Evolutionary conservation across 768 basidiomycete genomes (phyloP), one percentile per base, ranked within the genome.

Genomic region (Collybiopsis confluens): DNA sequence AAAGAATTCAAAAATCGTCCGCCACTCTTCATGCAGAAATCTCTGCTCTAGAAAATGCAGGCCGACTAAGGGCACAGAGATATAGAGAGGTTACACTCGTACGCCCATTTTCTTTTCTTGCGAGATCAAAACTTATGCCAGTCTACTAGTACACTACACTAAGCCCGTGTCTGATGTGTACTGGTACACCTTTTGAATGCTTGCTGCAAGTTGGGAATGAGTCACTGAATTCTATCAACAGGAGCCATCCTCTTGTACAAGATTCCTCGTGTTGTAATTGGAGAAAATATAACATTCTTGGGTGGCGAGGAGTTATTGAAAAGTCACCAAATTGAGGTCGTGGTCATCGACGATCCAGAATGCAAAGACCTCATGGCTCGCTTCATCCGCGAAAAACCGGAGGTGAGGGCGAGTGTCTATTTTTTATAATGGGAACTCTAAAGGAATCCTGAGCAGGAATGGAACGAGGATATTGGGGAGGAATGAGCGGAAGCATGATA

Each of bases 111-210:
- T 18, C 11, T 38, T 38, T 4, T 20, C 10, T 24, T 21, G 20
- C 23, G 11, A 33, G 20, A 9, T 44, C 28, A 50, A 28, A 50
- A 28, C 7, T 10, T 18, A 42, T 15, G 18, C 13, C 18, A 35
- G 20, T 21, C 15, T 23, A 13, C 21, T 58, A 71, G 72, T 74
- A 71, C 50, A 73, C 69, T 15, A 73, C 70, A 1, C 55, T 72
- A 51, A 72, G 80, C 41, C 86, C 85, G 2, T 86, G 85, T 60
- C 74, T 69, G 49, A 85, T 86, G 85, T 86, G 85, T 60, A 74
- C 78, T 1, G n/a, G n/a, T n/a, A n/a, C n/a, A n/a, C n/a, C n/a
- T n/a, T n/a, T n/a, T n/a, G n/a, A n/a, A n/a, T n/a, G n/a, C n/a
- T n/a, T n/a, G n/a, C n/a, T n/a, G n/a, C n/a, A n/a, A n/a, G n/a